These are phyloP conservation scores for Erodium maritimum DNA, from an alignment of 345 rosid genomes.

Conservation along the genomic window DNA sequence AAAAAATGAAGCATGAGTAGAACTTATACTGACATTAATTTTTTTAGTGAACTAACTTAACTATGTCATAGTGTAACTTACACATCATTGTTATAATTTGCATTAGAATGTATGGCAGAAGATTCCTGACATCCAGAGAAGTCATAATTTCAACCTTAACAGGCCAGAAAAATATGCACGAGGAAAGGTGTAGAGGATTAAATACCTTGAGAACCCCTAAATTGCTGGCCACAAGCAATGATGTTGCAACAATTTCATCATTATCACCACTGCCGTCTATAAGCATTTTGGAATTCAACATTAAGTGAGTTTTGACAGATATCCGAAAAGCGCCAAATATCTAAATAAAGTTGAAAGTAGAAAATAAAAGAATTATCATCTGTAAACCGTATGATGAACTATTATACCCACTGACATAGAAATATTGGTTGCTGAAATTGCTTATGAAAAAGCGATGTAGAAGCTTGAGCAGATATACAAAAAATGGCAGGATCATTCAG, in stretches of 20 bases:
- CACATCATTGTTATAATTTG: slow-evolving; percentile 57
- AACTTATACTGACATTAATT: not conserved
- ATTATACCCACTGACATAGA: not conserved
- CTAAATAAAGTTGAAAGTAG: slow-evolving; percentile 25
- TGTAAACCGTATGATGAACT: not conserved
- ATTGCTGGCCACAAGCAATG: slow-evolving; percentile 60
- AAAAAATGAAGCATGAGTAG: not conserved
- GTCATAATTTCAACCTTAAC: slow-evolving; percentile 1
- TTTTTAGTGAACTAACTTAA: no score
- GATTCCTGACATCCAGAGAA: slow-evolving; percentile 30
- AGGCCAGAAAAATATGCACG: not conserved
- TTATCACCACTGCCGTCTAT: slow-evolving; percentile 51
- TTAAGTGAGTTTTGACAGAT: slow-evolving; percentile 55
- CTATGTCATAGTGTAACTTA: slow-evolving; percentile 27
- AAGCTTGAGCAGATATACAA: not conserved
- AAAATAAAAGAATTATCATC: not conserved
- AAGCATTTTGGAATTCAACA: slow-evolving; percentile 67
- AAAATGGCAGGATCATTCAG: not conserved
- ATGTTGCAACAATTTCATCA: slow-evolving; percentile 45
- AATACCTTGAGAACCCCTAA: slow-evolving; percentile 53
- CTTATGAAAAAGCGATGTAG: no score
- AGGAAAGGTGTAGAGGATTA: slow-evolving; percentile 4
- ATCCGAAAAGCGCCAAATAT: slow-evolving; percentile 62
- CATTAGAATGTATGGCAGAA: slow-evolving; percentile 59
- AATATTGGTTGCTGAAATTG: not conserved